Percentiles rank a stretch among this genome's conserved stretches.
These are phyloP conservation scores for Eutrema heterophyllum DNA, from an alignment of 345 rosid genomes.

Conservation along the genomic window DNA sequence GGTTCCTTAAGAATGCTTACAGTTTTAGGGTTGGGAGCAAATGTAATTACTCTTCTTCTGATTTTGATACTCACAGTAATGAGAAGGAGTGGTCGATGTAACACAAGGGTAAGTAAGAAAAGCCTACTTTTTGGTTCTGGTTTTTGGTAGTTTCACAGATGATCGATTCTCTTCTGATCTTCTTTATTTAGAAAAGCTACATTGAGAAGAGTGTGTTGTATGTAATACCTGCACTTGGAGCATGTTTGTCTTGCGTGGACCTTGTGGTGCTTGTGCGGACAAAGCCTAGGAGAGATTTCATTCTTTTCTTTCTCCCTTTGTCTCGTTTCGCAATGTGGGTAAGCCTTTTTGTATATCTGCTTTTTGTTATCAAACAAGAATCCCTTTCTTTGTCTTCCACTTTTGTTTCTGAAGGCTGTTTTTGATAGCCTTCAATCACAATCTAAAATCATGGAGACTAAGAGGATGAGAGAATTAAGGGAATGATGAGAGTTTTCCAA, in stretches of 20 bases:
- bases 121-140: neutral
- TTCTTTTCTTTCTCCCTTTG: slow-evolving; percentile 43
- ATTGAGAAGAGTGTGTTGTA: slow-evolving; percentile 45
- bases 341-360: slow-evolving; percentile 25
- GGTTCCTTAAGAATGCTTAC: slow-evolving; percentile 48
- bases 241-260: slow-evolving; percentile 55
- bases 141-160: neutral
- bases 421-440: neutral
- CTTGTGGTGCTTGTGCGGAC: slow-evolving; percentile 41
- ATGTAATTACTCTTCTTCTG: slow-evolving; percentile 47
- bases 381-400: neutral
- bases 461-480: no score
- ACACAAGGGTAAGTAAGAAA: slow-evolving; percentile 40
- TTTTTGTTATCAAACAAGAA: neutral
- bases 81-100: slow-evolving; percentile 30
- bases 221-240: slow-evolving; percentile 56
- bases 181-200: slow-evolving; percentile 37
- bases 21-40: slow-evolving; percentile 57
- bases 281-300: slow-evolving; percentile 36
- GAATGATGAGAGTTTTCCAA: neutral
- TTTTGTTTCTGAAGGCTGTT: neutral
- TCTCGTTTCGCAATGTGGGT: slow-evolving; percentile 67
- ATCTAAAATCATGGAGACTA: neutral
- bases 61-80: slow-evolving; percentile 42
- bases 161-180: neutral